These are phyloP conservation scores for Zoysia matrella DNA, from an alignment of 202 grass and related monocot species.

Conservation along the genomic window DNA sequence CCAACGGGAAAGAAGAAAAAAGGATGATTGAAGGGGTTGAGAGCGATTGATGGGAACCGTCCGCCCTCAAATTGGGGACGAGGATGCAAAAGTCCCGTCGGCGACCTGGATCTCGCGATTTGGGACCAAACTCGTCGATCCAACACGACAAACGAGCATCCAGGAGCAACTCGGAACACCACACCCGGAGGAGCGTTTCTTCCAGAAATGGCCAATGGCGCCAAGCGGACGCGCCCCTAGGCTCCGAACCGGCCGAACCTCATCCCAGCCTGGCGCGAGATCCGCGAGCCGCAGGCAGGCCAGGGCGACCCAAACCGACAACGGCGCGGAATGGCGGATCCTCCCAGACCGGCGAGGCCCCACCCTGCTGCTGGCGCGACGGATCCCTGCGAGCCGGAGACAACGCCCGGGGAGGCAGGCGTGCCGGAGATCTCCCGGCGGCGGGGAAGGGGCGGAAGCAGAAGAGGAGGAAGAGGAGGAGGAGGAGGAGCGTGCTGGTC, in stretches of 20 bases:
- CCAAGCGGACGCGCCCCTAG: slow-evolving; percentile 7
- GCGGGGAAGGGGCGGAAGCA: no score
- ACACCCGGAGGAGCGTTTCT: no score
- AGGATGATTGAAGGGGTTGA: slow-evolving; percentile 44
- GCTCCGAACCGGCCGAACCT: slow-evolving; percentile 27
- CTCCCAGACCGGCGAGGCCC: no score
- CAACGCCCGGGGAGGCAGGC: no score
- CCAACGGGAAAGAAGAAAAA: not conserved
- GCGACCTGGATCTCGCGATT: slow-evolving; percentile 54
- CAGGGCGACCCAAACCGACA: not conserved
- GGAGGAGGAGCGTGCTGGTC: not conserved
- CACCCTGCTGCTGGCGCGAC: no score
- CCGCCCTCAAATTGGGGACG: slow-evolving; percentile 23
- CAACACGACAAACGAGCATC: not conserved
- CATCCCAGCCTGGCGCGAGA: slow-evolving; percentile 42
- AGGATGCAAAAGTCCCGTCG: not conserved
- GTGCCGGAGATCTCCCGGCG: no score
- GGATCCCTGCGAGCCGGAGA: no score
- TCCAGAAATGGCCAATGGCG: slow-evolving; percentile 38
- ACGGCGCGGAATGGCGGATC: not conserved
- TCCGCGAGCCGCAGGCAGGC: slow-evolving; percentile 1
- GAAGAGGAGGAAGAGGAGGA: not conserved
- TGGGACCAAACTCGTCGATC: not conserved
- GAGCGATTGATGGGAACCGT: not conserved
- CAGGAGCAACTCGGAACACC: not conserved